A percentile compares a stretch with the other conserved stretches of the same genome.
Conservation (phyloP, 2,329 filamentous ascomycete genomes). For the Fusarium tuaranense region DNA sequence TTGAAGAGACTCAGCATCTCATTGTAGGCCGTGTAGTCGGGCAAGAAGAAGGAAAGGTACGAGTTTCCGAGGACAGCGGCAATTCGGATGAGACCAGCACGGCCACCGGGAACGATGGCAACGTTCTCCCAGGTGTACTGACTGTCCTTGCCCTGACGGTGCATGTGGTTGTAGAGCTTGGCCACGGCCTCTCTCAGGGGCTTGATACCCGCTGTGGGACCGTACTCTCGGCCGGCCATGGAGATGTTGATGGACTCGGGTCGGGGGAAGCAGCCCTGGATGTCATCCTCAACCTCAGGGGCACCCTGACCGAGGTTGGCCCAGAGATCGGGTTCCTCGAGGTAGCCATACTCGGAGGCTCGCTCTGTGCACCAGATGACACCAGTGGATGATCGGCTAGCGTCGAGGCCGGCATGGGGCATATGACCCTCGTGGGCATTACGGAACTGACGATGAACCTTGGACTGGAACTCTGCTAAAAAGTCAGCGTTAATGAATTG, state of each 20-base stretch:
- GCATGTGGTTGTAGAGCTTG: constrained; percentile 91
- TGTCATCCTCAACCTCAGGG: constrained; percentile 93
- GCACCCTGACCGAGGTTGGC: constrained; percentile 95
- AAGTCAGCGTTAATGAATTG: not conserved
- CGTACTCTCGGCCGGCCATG: constrained; percentile 86
- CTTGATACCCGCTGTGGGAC: constrained; percentile 94
- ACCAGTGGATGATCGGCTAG: constrained; percentile 88
- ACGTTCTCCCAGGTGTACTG: constrained; percentile 99
- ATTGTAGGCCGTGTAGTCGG: constrained; percentile 96
- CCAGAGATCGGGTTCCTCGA: constrained; percentile 85
- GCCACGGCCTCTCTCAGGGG: constrained; percentile 90
- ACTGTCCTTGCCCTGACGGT: constrained; percentile 86
- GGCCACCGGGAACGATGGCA: constrained; percentile 92
- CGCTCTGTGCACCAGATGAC: constrained; percentile 94
- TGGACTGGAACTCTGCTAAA: constrained; percentile 78
- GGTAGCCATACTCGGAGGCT: constrained; percentile 88
- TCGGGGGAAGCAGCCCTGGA: constrained; percentile 87
- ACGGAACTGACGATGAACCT: constrained; percentile 90
- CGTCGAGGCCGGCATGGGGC: constrained; percentile 90
- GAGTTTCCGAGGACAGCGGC: constrained; percentile 93
- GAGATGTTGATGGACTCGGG: constrained; percentile 83
- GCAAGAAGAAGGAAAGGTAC: constrained; percentile 93
- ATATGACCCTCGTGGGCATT: constrained; percentile 91
- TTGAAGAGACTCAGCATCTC: constrained; percentile 97
- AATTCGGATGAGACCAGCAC: constrained; percentile 93